Percentiles rank a stretch among this genome's conserved stretches.
Evolutionary conservation across 768 basidiomycete species (phyloP).

Genomic region (Leucosporidium creatinivorum): DNA sequence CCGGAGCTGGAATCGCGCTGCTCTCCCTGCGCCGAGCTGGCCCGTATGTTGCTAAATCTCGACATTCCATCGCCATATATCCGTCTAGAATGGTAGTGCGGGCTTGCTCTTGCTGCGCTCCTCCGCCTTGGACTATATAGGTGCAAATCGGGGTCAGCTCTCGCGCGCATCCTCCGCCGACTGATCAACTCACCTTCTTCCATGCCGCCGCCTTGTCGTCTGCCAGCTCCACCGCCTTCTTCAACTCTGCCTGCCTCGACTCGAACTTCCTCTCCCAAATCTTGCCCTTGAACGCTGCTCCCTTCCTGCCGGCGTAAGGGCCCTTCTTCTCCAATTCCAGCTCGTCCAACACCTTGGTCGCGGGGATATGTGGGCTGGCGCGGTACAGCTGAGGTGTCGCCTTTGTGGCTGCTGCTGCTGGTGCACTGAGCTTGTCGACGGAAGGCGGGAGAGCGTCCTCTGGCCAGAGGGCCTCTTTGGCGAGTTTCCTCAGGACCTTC

Average conservation of each 20-base stretch:
- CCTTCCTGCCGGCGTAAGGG: slow-evolving; percentile 30
- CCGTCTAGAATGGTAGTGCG: slow-evolving; percentile 21
- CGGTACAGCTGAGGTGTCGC: slow-evolving; percentile 12
- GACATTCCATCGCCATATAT: background rate
- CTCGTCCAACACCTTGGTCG: slow-evolving; percentile 14
- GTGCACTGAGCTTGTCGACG: too few species aligned
- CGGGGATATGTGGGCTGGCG: slow-evolving; percentile 10
- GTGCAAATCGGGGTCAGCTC: background rate
- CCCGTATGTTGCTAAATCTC: background rate
- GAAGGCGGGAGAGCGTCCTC: slow-evolving; percentile 16
- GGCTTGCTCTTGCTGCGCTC: slow-evolving; percentile 18
- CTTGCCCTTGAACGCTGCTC: slow-evolving; percentile 34
- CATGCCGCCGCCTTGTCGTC: slow-evolving; percentile 14
- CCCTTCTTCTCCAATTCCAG: slow-evolving; percentile 23
- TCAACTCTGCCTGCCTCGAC: slow-evolving; percentile 11
- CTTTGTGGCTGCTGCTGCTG: background rate
- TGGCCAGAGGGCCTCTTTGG: slow-evolving; percentile 5
- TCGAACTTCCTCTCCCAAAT: slow-evolving; percentile 29
- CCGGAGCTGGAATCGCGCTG: background rate
- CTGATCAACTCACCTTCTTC: slow-evolving; percentile 21
- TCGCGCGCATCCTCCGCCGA: background rate
- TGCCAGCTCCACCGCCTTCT: slow-evolving; percentile 12
- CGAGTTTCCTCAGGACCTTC: slow-evolving; percentile 16
- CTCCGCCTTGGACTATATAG: slow-evolving; percentile 9
- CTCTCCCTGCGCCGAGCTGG: background rate